Conservation (phyloP, 2,329 filamentous ascomycete species). For the Cladorrhinum sp. region DNA sequence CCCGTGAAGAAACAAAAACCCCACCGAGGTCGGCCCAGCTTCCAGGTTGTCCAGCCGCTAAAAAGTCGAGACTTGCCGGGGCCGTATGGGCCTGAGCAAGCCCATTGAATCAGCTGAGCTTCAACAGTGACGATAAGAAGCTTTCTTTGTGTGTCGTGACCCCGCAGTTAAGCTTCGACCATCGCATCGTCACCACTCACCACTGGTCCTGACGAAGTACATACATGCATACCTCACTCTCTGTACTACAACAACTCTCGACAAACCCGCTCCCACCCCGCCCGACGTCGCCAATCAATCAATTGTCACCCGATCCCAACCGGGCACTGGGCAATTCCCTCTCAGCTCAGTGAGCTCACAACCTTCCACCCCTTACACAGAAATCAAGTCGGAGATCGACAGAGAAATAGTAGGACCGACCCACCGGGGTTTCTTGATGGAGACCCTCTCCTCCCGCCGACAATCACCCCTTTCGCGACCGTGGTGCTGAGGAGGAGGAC, state of each 20-base stretch:
- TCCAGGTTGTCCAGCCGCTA: not conserved
- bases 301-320: slow-evolving; percentile 20
- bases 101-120: slow-evolving; percentile 11
- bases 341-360: too few species aligned
- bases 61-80: not conserved
- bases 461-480: slow-evolving; percentile 51
- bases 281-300: slow-evolving; percentile 17
- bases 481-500: slow-evolving; percentile 57
- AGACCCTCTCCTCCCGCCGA: slow-evolving; percentile 36
- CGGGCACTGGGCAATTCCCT: slow-evolving; percentile 8
- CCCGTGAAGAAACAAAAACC: not conserved
- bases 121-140: slow-evolving; percentile 20
- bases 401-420: not conserved
- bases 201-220: slow-evolving; percentile 1
- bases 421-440: slow-evolving; percentile 36
- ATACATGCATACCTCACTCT: slow-evolving; percentile 18
- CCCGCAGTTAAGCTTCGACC: slow-evolving; percentile 28
- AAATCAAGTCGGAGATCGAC: not conserved
- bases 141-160: slow-evolving; percentile 26
- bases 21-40: slow-evolving; percentile 14
- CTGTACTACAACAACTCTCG: slow-evolving; percentile 9
- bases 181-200: slow-evolving; percentile 20
- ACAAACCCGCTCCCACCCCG: not conserved
- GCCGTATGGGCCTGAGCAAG: not conserved
- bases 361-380: not conserved